These are phyloP conservation scores for Ehretia macrophylla DNA, from an alignment of 257 asterid genomes.

Conservation along the genomic window DNA sequence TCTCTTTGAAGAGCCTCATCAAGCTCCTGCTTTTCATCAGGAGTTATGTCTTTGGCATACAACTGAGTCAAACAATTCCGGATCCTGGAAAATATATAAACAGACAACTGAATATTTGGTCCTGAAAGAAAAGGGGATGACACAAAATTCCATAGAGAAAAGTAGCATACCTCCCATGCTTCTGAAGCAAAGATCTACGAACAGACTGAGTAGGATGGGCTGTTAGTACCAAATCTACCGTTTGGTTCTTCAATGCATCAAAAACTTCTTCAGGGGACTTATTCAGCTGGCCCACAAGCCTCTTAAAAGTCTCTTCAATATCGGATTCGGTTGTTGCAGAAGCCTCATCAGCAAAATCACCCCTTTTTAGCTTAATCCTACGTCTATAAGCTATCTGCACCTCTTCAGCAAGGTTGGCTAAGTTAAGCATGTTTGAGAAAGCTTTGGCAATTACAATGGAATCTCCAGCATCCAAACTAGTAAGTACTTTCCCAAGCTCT, in stretches of 20 bases:
- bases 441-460: conserved; percentile 86
- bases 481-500: conserved; percentile 84
- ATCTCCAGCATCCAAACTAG: conserved; percentile 95
- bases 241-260: conserved; percentile 88
- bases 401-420: conserved; percentile 95
- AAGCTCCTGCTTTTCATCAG: conserved; percentile 93
- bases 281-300: conserved; percentile 75
- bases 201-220: conserved; percentile 97
- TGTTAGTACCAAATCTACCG: conserved; percentile 78
- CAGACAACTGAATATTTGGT: background rate
- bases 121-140: background rate
- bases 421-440: conserved; percentile 89
- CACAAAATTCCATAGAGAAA: background rate
- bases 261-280: conserved; percentile 81
- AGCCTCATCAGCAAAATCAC: conserved; percentile 84
- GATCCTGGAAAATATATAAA: conserved; percentile 36
- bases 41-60: conserved; percentile 77
- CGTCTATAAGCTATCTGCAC: conserved; percentile 98
- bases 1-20: conserved; percentile 95
- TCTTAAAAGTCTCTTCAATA: conserved; percentile 85
- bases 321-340: conserved; percentile 90
- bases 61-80: conserved; percentile 83
- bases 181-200: conserved; percentile 92
- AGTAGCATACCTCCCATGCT: conserved; percentile 72
- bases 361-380: conserved; percentile 66